Percentiles rank a stretch among this genome's conserved stretches.
Evolutionary conservation across 2,329 filamentous ascomycete species (phyloP).

Genomic region (Diplodia mutila): DNA sequence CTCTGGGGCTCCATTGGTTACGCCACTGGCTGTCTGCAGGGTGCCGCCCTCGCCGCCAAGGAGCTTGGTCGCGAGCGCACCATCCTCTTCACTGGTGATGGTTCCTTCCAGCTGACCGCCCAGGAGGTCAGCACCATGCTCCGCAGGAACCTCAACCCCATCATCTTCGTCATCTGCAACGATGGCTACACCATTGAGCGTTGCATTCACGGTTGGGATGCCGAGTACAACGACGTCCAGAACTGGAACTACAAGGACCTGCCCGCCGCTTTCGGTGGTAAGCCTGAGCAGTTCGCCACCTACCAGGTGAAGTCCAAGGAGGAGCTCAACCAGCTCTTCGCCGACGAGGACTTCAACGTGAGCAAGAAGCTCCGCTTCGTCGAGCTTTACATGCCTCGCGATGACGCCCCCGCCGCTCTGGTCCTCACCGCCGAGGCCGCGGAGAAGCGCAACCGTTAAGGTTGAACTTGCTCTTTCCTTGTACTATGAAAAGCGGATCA

Average conservation of each 20-base stretch:
- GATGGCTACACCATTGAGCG: slow-evolving; percentile 89
- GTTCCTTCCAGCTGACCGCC: slow-evolving; percentile 80
- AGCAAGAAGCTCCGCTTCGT: slow-evolving; percentile 67
- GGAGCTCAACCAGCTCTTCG: slow-evolving; percentile 68
- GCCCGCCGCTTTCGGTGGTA: slow-evolving; percentile 68
- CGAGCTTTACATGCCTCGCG: slow-evolving; percentile 77
- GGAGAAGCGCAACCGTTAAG: slow-evolving; percentile 67
- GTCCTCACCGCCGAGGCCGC: slow-evolving; percentile 72
- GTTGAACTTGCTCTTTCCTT: neutral
- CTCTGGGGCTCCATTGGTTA: slow-evolving; percentile 73
- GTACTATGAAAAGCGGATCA: slow-evolving; percentile 14
- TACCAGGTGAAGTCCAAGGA: slow-evolving; percentile 71
- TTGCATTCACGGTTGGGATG: slow-evolving; percentile 82
- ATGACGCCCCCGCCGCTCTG: slow-evolving; percentile 74
- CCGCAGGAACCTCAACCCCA: slow-evolving; percentile 71
- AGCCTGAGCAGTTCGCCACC: slow-evolving; percentile 61
- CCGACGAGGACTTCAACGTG: slow-evolving; percentile 63
- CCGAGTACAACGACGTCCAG: slow-evolving; percentile 78
- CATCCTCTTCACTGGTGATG: slow-evolving; percentile 87
- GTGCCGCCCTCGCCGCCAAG: slow-evolving; percentile 74
- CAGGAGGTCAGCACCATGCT: slow-evolving; percentile 88
- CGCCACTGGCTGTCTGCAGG: slow-evolving; percentile 64
- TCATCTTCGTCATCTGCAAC: slow-evolving; percentile 86
- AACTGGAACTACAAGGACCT: slow-evolving; percentile 74
- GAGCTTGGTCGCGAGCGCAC: slow-evolving; percentile 67